phyloP scores from a whole-genome alignment of 345 rosid species.

The Ceriops decandra region DNA sequence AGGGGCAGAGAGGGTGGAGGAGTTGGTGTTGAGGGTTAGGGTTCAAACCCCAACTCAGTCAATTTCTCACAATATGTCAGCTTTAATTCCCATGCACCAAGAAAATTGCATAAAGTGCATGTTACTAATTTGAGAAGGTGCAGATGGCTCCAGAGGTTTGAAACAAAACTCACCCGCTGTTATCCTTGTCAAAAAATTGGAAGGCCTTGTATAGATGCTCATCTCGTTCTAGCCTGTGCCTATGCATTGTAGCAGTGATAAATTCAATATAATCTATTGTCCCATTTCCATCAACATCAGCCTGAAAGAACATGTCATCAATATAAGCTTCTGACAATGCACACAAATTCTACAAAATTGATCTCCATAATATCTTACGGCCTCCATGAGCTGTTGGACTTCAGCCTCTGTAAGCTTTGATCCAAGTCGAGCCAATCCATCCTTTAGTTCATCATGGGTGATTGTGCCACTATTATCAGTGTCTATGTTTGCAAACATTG shows the following conservation, averaged over 20 bases:
- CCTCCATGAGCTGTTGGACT: conserved; percentile 45
- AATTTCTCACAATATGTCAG: too few relatives aligned
- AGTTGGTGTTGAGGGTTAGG: too few relatives aligned
- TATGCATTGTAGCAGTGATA: conserved; percentile 40
- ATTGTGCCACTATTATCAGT: conserved; percentile 46
- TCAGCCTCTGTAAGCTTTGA: conserved; percentile 43
- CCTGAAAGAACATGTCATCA: conserved; percentile 18
- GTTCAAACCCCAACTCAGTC: too few relatives aligned
- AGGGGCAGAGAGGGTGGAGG: too few relatives aligned
- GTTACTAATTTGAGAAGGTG: too few relatives aligned
- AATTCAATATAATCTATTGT: conserved; percentile 36
- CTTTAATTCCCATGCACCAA: too few relatives aligned
- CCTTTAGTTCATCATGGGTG: conserved; percentile 39
- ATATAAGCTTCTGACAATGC: not conserved
- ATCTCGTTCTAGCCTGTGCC: conserved; percentile 33
- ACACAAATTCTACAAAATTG: too few relatives aligned
- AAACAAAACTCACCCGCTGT: conserved; percentile 25
- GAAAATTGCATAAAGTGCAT: too few relatives aligned
- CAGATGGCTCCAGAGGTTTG: not conserved
- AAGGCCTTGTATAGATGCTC: conserved; percentile 36
- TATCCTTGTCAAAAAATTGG: conserved; percentile 33
- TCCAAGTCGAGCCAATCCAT: conserved; percentile 41
- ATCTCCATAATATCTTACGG: conserved; percentile 29
- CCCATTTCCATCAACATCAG: conserved; percentile 42
- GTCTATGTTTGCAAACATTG: conserved; percentile 40